Percentiles rank a stretch among this genome's conserved stretches.
Conservation (phyloP, 768 basidiomycete genomes). For the Chiua virens region DNA sequence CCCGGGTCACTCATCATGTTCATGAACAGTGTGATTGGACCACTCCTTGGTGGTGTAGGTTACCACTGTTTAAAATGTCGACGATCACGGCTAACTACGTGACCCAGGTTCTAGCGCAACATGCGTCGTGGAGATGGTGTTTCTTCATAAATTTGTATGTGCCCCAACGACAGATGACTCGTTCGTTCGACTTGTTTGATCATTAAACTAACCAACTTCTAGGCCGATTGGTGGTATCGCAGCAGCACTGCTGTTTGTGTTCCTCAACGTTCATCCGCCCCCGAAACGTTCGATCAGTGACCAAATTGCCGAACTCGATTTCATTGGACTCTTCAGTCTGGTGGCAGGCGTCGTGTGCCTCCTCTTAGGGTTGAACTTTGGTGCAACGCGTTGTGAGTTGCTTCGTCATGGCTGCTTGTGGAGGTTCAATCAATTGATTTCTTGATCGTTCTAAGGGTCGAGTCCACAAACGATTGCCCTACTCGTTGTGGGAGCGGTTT, state of each 20-base stretch:
- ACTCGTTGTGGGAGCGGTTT: conserved; percentile 50
- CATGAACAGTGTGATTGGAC: conserved; percentile 58
- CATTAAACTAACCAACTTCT: background rate
- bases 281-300: conserved; percentile 54
- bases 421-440: background rate
- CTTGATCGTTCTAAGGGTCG: conserved; percentile 43
- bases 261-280: conserved; percentile 74
- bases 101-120: conserved; percentile 59
- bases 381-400: conserved; percentile 61
- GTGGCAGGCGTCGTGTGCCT: conserved; percentile 63
- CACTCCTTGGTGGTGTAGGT: conserved; percentile 78
- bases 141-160: conserved; percentile 73
- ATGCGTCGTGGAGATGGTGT: conserved; percentile 82
- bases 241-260: conserved; percentile 59
- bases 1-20: background rate
- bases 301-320: conserved; percentile 67
- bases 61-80: background rate
- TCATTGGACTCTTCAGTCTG: conserved; percentile 60
- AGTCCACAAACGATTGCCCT: conserved; percentile 55
- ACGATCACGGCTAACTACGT: background rate
- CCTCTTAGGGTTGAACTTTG: conserved; percentile 68
- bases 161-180: background rate
- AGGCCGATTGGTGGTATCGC: conserved; percentile 75
- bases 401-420: background rate
- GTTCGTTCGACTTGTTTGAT: background rate